These are phyloP conservation scores for Diaporthe ampelina DNA, from an alignment of 2,329 filamentous ascomycete species.

Conservation along the genomic window DNA sequence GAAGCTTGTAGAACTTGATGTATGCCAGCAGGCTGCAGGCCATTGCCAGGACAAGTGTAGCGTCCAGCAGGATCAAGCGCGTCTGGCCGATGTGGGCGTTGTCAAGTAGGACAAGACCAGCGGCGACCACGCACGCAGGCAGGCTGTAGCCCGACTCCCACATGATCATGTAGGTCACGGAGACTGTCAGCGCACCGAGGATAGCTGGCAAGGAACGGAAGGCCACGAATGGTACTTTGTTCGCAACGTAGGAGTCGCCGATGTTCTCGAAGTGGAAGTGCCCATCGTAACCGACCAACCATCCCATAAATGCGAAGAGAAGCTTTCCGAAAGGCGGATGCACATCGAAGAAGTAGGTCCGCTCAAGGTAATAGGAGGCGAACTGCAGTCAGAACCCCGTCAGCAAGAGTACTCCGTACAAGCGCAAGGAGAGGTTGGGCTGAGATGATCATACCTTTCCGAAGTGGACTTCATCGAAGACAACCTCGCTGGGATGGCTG, in stretches of 20 bases:
- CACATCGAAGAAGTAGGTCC: constrained; percentile 99
- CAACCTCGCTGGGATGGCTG: constrained; percentile 93
- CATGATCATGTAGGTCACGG: constrained; percentile 97
- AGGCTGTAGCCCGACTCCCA: constrained; percentile 99
- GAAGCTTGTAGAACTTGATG: constrained; percentile 96
- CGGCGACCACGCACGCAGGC: constrained; percentile 89
- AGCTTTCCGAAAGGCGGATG: constrained; percentile 99
- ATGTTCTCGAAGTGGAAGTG: constrained; percentile 99
- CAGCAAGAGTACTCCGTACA: constrained; percentile 34
- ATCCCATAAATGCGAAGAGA: constrained; percentile 95
- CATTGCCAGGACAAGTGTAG: constrained; percentile 95
- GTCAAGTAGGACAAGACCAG: constrained; percentile 91
- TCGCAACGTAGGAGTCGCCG: constrained; percentile 96
- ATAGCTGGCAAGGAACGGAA: constrained; percentile 94
- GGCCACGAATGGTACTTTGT: constrained; percentile 97
- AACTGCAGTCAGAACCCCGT: constrained; percentile 63
- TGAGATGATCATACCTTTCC: constrained; percentile 81
- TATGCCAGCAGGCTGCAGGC: constrained; percentile 94
- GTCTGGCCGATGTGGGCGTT: constrained; percentile 99
- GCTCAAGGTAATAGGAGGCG: constrained; percentile 88
- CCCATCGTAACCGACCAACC: constrained; percentile 97
- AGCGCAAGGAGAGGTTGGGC: neutral
- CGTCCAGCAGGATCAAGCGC: constrained; percentile 92
- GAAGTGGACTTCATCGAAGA: constrained; percentile 99
- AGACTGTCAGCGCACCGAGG: constrained; percentile 91